Evolutionary conservation across 2,329 filamentous ascomycete species (phyloP).

Genomic region (Penicillium vulpinum): DNA sequence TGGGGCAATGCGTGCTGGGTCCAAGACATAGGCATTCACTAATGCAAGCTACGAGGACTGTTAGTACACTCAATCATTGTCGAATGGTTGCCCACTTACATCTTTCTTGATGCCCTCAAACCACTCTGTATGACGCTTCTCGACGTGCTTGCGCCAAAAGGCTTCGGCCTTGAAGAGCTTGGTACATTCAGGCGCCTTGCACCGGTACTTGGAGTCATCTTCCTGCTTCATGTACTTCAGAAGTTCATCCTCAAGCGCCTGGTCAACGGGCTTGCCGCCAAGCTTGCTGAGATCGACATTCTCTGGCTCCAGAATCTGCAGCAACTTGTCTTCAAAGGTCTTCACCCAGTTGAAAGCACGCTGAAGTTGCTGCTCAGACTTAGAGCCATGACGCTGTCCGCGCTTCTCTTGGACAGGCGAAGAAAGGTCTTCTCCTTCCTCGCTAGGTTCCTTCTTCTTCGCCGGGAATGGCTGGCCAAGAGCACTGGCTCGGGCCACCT

Average conservation of each 20-base stretch:
- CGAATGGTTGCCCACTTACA: conserved; percentile 57
- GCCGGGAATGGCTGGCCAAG: conserved; percentile 78
- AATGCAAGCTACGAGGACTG: conserved; percentile 66
- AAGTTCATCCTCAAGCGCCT: conserved; percentile 83
- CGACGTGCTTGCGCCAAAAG: conserved; percentile 97
- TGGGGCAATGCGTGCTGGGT: conserved; percentile 91
- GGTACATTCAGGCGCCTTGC: conserved; percentile 91
- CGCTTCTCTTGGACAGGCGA: conserved; percentile 72
- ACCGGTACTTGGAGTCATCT: conserved; percentile 94
- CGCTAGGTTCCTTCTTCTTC: conserved; percentile 68
- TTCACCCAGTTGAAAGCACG: conserved; percentile 98
- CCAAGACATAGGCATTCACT: conserved; percentile 90
- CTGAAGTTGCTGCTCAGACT: conserved; percentile 87
- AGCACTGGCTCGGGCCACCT: conserved; percentile 81
- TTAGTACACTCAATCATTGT: conserved; percentile 3
- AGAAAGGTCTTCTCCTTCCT: conserved; percentile 64
- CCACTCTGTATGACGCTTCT: conserved; percentile 93
- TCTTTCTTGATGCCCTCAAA: conserved; percentile 76
- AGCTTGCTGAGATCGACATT: conserved; percentile 85
- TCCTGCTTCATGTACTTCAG: conserved; percentile 91
- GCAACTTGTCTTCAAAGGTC: conserved; percentile 95
- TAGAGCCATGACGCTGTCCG: conserved; percentile 66
- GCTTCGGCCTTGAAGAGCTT: conserved; percentile 97
- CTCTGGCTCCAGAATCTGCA: conserved; percentile 88
- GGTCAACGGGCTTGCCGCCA: conserved; percentile 81